Evolutionary conservation across 306 rosid genomes (phyloP).

Genomic region (Cicer judaicum): DNA sequence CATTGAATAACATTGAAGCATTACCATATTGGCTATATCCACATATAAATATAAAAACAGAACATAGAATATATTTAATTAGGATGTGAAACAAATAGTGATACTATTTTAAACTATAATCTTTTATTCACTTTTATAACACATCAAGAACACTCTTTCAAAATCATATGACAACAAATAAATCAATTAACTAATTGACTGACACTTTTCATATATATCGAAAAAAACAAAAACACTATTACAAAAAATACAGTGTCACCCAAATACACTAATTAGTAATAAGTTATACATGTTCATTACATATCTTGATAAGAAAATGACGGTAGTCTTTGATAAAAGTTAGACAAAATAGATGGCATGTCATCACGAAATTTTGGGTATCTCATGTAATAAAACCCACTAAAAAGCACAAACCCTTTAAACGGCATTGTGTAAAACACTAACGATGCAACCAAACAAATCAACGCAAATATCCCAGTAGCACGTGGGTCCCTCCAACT

Average conservation of each 20-base stretch:
- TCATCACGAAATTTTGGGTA: constrained; percentile 83
- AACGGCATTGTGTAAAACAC: constrained; percentile 76
- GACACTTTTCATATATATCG: neutral
- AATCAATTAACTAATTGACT: constrained; percentile 21
- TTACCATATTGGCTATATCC: too few relatives aligned
- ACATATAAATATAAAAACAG: too few relatives aligned
- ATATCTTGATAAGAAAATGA: constrained; percentile 76
- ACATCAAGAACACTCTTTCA: neutral
- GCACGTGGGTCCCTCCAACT: constrained; percentile 87
- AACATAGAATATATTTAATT: neutral
- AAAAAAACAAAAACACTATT: neutral
- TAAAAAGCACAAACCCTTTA: constrained; percentile 57
- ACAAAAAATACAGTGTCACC: neutral
- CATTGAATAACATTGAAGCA: too few relatives aligned
- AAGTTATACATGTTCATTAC: constrained; percentile 39
- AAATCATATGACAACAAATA: constrained; percentile 16
- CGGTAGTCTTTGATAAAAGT: constrained; percentile 77
- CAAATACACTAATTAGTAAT: neutral
- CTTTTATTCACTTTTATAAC: constrained; percentile 5
- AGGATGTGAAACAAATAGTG: neutral
- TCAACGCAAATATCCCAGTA: constrained; percentile 72
- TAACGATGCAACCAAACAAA: constrained; percentile 69
- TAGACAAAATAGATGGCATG: constrained; percentile 74
- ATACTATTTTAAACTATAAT: constrained; percentile 15
- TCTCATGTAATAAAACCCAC: constrained; percentile 68